A percentile compares a stretch with the other conserved stretches of the same genome.
phyloP scores from a whole-genome alignment of 2,329 filamentous ascomycete genomes.

The Fusarium lyarnte region DNA sequence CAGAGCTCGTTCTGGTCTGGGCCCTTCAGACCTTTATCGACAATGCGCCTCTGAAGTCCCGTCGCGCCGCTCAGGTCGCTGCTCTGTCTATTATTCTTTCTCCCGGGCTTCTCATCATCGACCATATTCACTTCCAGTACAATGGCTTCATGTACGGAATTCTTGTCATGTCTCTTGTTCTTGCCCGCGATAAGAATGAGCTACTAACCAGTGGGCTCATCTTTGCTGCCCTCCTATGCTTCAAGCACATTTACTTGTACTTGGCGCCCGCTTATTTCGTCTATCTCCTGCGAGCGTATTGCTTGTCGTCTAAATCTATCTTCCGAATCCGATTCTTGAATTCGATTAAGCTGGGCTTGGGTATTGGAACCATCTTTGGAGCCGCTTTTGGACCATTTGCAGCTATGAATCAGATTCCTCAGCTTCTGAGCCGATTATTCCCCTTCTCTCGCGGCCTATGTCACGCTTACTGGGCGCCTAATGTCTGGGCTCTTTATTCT shows the following conservation, averaged over 20 bases:
- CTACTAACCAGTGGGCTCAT: slow-evolving; percentile 81
- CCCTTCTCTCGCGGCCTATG: slow-evolving; percentile 94
- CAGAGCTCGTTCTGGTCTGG: slow-evolving; percentile 85
- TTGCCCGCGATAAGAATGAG: slow-evolving; percentile 79
- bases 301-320: slow-evolving; percentile 79
- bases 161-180: slow-evolving; percentile 84
- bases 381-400: slow-evolving; percentile 92
- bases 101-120: slow-evolving; percentile 93
- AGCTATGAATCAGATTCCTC: slow-evolving; percentile 81
- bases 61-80: slow-evolving; percentile 82
- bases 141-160: slow-evolving; percentile 97
- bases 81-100: slow-evolving; percentile 91
- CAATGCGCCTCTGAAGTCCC: slow-evolving; percentile 71
- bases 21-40: slow-evolving; percentile 85
- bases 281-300: slow-evolving; percentile 89
- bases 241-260: slow-evolving; percentile 99
- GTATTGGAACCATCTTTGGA: slow-evolving; percentile 76
- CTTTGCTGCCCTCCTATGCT: slow-evolving; percentile 86
- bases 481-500: slow-evolving; percentile 96
- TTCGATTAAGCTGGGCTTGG: slow-evolving; percentile 81
- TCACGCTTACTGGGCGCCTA: slow-evolving; percentile 98
- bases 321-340: slow-evolving; percentile 82
- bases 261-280: slow-evolving; percentile 96
- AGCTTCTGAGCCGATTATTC: slow-evolving; percentile 86
- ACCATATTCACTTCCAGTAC: slow-evolving; percentile 99